Evolutionary conservation across 2,329 filamentous ascomycete species (phyloP), one percentile per base, ranked within the genome.

Genomic region (Colletotrichum trifolii): DNA sequence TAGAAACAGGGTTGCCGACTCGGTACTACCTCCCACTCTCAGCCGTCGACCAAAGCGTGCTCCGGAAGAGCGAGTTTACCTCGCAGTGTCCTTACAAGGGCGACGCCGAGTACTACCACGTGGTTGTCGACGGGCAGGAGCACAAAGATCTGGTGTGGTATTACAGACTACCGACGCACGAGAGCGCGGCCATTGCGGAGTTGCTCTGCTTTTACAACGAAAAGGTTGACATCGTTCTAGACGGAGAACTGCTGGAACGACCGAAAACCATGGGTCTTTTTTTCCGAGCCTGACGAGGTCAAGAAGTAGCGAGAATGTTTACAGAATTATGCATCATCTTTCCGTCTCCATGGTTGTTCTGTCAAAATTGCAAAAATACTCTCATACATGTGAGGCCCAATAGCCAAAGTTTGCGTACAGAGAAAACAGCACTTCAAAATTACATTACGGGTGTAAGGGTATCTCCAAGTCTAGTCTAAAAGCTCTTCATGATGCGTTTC

Each of bases 41-140:
- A 0, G 75, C 81, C 3, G 78, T 89, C 1, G 80, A 84, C 43
- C 75, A 74, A 43, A 69, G 74, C 3, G 68, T 81, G 7, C 75
- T 90, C 9, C 73, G 75, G 0, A 78, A 79, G 7, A 90, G 86
- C 68, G 72, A 77, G 2, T 85, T 84, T 0, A 74, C 72, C n/a
- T 89, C 86, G 0, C 76, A 79, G 56, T 91, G 89, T 73, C 89
- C 89, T 2, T 91, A 91, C 69, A 91, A 91, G 71, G 89, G 89
- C 1, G 81, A 84, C 58, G 89, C 89, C 0, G 80, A 85, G 60
- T 91, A 90, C 65, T 90, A 89, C 68, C 69, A 86, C 59, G 75
- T 90, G 0, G 79, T 81, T 0, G 68, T 88, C 0, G 73, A 79
- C 5, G 83, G 77, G 0, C 73, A 80, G 25, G 71, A 76, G 60